phyloP scores from a whole-genome alignment of 345 rosid genomes.

The Fremontodendron californicum region DNA sequence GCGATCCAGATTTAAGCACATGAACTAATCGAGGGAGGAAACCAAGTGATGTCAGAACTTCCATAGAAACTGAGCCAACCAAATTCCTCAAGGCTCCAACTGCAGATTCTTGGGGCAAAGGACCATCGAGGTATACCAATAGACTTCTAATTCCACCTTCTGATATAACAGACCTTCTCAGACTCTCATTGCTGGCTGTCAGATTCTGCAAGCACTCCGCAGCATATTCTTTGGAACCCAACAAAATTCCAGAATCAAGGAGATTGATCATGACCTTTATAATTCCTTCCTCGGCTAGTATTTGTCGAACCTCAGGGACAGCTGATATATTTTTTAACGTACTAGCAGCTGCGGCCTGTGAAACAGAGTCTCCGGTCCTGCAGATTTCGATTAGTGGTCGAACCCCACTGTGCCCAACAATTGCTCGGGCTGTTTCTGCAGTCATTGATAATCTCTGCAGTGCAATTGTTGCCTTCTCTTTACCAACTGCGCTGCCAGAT shows the following conservation, averaged over 20 bases:
- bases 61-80: slow-evolving; percentile 52
- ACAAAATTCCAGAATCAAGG: slow-evolving; percentile 61
- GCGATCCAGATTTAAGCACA: slow-evolving; percentile 76
- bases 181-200: slow-evolving; percentile 64
- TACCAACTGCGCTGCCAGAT: slow-evolving; percentile 61
- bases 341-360: slow-evolving; percentile 80
- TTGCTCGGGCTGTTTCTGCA: slow-evolving; percentile 68
- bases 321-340: slow-evolving; percentile 76
- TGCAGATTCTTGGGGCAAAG: slow-evolving; percentile 84
- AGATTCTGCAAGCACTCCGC: slow-evolving; percentile 90
- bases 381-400: slow-evolving; percentile 67
- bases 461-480: slow-evolving; percentile 74
- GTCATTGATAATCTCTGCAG: slow-evolving; percentile 78
- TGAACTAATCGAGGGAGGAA: slow-evolving; percentile 76
- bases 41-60: slow-evolving; percentile 41
- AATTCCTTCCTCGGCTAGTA: slow-evolving; percentile 74
- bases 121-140: slow-evolving; percentile 66
- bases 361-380: slow-evolving; percentile 70
- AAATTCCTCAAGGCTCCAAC: slow-evolving; percentile 75
- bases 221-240: slow-evolving; percentile 84
- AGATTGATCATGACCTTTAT: slow-evolving; percentile 65
- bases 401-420: slow-evolving; percentile 83
- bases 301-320: slow-evolving; percentile 76
- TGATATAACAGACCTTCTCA: slow-evolving; percentile 53
- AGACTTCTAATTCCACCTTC: slow-evolving; percentile 71